Percentiles rank a stretch among this genome's conserved stretches.
These are phyloP conservation scores for Phalaenopsis equestris DNA, from an alignment of 106 monocot genomes.

Conservation along the genomic window DNA sequence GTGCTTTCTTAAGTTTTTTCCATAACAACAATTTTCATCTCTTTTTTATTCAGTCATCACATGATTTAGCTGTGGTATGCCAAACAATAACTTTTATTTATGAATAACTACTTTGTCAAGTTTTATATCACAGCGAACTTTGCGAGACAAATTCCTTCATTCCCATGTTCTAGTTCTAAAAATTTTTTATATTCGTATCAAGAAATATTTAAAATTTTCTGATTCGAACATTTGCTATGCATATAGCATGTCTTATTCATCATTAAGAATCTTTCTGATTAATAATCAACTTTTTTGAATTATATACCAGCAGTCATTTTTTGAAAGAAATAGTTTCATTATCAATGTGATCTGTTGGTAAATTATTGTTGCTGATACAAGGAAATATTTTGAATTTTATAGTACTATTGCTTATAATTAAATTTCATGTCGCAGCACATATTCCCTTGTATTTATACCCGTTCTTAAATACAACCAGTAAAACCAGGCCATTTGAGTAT, in stretches of 20 bases:
- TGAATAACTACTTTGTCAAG: no score
- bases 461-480: constrained; percentile 89
- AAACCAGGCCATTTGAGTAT: constrained; percentile 89
- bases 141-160: no score
- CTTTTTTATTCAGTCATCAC: no score
- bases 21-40: no score
- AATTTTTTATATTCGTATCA: no score
- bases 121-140: no score
- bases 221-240: no score
- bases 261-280: background rate
- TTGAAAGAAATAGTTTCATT: background rate
- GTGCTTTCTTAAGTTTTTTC: no score
- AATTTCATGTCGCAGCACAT: constrained; percentile 54
- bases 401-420: constrained; percentile 2
- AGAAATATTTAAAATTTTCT: no score
- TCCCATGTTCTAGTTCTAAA: no score
- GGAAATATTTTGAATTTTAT: background rate
- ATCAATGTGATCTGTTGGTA: background rate
- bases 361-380: background rate
- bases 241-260: background rate
- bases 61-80: no score
- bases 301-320: background rate
- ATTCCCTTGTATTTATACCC: constrained; percentile 94
- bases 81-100: no score
- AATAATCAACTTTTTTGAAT: background rate